Evolutionary conservation across 495 filamentous ascomycete species (phyloP).

Genomic region (Bathelium albidoporum): DNA sequence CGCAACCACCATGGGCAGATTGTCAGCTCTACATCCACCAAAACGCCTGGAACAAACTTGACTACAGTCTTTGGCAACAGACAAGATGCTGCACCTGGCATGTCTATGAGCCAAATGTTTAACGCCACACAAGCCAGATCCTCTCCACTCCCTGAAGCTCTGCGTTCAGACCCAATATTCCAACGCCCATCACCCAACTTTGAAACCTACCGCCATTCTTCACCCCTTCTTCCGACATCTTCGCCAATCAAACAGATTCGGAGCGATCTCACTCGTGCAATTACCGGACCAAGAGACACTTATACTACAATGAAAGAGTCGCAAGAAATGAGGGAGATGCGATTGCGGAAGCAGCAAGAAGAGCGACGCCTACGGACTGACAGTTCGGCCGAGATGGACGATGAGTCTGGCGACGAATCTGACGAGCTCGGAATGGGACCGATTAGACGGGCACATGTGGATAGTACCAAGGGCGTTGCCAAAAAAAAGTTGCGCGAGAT

Average conservation of each 20-base stretch:
- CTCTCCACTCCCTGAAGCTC: slow-evolving; percentile 26
- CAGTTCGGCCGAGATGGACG: neutral
- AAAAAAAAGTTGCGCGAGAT: neutral
- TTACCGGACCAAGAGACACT: slow-evolving; percentile 26
- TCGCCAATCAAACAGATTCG: slow-evolving; percentile 23
- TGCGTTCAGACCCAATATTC: slow-evolving; percentile 29
- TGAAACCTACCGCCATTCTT: slow-evolving; percentile 20
- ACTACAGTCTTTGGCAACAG: slow-evolving; percentile 24
- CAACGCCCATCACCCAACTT: slow-evolving; percentile 35
- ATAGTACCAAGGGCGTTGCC: neutral
- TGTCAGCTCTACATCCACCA: slow-evolving; percentile 23
- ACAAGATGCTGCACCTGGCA: slow-evolving; percentile 6
- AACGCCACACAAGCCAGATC: slow-evolving; percentile 33
- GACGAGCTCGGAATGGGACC: neutral
- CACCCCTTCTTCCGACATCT: slow-evolving; percentile 21
- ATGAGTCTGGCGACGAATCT: slow-evolving; percentile 2
- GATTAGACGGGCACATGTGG: neutral
- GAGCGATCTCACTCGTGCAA: slow-evolving; percentile 13
- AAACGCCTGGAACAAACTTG: slow-evolving; percentile 24
- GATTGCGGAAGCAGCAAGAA: slow-evolving; percentile 9
- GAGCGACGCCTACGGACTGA: neutral
- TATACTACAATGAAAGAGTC: slow-evolving; percentile 32
- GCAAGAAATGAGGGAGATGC: slow-evolving; percentile 24
- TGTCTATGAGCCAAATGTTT: slow-evolving; percentile 34
- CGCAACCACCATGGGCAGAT: slow-evolving; percentile 25